phyloP scores from a whole-genome alignment of 2,329 filamentous ascomycete species.

The Fusarium duplospermum region DNA sequence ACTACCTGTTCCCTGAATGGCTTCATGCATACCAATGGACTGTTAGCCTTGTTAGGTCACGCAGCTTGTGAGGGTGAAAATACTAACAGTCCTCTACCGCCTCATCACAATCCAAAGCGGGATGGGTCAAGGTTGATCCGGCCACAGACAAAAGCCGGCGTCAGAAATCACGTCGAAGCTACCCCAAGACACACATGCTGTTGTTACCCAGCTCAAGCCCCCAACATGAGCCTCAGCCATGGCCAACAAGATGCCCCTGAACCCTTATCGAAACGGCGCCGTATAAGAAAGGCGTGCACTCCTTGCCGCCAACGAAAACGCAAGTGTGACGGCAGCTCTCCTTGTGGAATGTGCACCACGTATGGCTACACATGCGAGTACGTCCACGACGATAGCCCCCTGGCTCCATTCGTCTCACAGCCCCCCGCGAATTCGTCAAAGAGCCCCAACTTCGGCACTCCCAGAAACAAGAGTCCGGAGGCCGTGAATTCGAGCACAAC shows the following conservation, averaged over 20 bases:
- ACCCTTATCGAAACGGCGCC: background rate
- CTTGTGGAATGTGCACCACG: conserved; percentile 37
- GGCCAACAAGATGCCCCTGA: background rate
- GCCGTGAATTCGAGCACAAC: conserved; percentile 3
- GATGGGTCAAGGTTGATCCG: background rate
- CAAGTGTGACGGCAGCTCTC: conserved; percentile 38
- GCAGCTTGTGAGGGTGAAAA: background rate
- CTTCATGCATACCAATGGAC: background rate
- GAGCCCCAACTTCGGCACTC: background rate
- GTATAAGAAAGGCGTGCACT: conserved; percentile 37
- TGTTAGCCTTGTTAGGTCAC: background rate
- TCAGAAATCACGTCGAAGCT: background rate
- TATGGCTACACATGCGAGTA: conserved; percentile 40
- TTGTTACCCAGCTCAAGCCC: background rate
- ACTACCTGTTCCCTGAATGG: background rate
- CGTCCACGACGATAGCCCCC: conserved; percentile 8
- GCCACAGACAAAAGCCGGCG: background rate
- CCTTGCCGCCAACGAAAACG: conserved; percentile 41
- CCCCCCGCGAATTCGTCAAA: background rate
- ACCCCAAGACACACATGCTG: background rate
- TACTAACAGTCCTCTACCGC: background rate
- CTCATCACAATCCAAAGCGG: background rate
- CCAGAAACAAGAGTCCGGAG: background rate
- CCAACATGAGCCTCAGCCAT: background rate
- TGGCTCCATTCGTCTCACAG: conserved; percentile 4